Evolutionary conservation across 225 moss, liverwort and hornwort species (phyloP).

Genomic region (Rhytidiadelphus loreus): DNA sequence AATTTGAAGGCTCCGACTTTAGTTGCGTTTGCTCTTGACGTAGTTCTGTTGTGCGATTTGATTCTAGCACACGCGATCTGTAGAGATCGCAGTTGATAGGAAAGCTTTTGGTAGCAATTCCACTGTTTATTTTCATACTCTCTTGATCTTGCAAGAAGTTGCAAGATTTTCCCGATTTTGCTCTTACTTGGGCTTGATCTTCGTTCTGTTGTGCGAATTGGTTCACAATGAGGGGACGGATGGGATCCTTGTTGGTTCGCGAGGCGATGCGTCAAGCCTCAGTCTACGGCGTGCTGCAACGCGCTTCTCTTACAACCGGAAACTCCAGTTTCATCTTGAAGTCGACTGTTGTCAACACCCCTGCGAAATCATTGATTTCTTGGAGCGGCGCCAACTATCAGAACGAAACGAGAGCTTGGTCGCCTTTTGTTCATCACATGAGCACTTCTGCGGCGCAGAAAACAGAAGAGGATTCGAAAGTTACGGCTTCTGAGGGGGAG

Average conservation of each 20-base stretch:
- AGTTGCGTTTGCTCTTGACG: neutral
- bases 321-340: neutral
- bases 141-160: neutral
- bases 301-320: neutral
- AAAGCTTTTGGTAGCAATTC: neutral
- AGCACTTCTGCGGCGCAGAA: conserved; percentile 10
- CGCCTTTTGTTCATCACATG: conserved; percentile 38
- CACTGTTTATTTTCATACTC: too few relatives aligned
- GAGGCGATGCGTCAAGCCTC: conserved; percentile 10
- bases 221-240: conserved; percentile 19
- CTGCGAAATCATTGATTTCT: neutral
- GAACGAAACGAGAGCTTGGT: conserved; percentile 13
- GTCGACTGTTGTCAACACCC: neutral
- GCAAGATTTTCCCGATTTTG: neutral
- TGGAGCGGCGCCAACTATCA: neutral
- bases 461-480: neutral
- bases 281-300: neutral
- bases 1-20: too few relatives aligned
- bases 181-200: neutral
- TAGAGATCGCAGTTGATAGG: neutral
- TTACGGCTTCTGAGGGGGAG: neutral
- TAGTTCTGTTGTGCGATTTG: neutral
- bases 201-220: neutral
- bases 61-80: neutral
- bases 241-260: conserved; percentile 4